Evolutionary conservation across 2,329 filamentous ascomycete genomes (phyloP).

Genomic region (Dothistroma pini): DNA sequence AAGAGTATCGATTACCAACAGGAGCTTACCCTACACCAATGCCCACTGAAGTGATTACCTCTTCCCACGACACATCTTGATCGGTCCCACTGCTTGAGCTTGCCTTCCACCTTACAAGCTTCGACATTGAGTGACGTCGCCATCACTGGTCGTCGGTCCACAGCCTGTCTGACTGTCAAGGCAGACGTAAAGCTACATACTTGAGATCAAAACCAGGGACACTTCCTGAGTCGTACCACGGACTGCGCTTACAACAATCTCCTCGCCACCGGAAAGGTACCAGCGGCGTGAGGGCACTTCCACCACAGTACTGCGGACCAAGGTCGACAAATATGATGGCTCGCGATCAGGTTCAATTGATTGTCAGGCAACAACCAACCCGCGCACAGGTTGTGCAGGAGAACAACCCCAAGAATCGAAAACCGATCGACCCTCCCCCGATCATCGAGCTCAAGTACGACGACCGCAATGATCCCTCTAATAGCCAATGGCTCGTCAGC

Average conservation of each 20-base stretch:
- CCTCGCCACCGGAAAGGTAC: slow-evolving; percentile 5
- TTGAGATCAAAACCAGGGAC: not conserved
- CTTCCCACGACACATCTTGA: not conserved
- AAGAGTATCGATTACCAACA: not conserved
- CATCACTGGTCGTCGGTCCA: not conserved
- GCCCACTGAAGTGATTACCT: slow-evolving; percentile 10
- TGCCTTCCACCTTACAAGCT: not conserved
- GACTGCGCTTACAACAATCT: slow-evolving; percentile 10
- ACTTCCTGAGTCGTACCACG: not conserved
- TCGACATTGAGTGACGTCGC: not conserved
- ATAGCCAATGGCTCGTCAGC: slow-evolving; percentile 59
- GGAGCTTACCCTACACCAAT: slow-evolving; percentile 1
- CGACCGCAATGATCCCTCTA: slow-evolving; percentile 42
- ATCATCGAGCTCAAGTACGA: slow-evolving; percentile 67
- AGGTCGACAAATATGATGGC: slow-evolving; percentile 47
- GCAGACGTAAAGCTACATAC: not conserved
- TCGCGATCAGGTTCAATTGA: slow-evolving; percentile 14
- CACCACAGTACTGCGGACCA: slow-evolving; percentile 1
- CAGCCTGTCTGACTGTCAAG: not conserved
- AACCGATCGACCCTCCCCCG: slow-evolving; percentile 83
- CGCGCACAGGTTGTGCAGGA: slow-evolving; percentile 26
- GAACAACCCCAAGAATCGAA: slow-evolving; percentile 49
- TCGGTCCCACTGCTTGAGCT: not conserved
- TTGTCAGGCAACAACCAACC: slow-evolving; percentile 23
- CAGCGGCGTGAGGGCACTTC: slow-evolving; percentile 3